Evolutionary conservation across 2,329 filamentous ascomycete species (phyloP).

Genomic region (Seiridium cupressi): DNA sequence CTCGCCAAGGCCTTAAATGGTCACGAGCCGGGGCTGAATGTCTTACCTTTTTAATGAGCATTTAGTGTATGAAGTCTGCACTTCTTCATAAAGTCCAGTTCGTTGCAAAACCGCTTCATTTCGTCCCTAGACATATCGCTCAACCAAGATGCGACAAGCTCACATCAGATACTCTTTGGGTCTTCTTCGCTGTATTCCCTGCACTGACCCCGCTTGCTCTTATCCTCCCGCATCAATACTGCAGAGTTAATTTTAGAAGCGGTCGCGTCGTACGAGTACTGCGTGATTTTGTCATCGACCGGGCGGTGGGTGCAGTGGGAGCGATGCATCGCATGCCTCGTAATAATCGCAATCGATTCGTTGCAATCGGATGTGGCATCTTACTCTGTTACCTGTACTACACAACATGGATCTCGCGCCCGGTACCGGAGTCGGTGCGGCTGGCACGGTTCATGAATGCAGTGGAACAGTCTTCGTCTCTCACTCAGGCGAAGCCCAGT

Average conservation of each 20-base stretch:
- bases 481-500: too few relatives aligned
- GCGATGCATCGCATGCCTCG: background rate
- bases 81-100: background rate
- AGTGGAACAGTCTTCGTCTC: conserved; percentile 9
- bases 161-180: too few relatives aligned
- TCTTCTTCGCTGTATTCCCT: too few relatives aligned
- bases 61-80: background rate
- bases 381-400: background rate
- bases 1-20: background rate
- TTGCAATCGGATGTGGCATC: background rate
- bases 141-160: too few relatives aligned
- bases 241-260: too few relatives aligned
- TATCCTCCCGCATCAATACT: too few relatives aligned
- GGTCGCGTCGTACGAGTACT: too few relatives aligned
- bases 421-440: conserved; percentile 9
- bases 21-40: background rate
- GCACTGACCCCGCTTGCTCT: too few relatives aligned
- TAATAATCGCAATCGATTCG: background rate
- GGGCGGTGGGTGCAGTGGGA: background rate
- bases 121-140: background rate
- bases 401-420: background rate
- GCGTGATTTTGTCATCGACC: too few relatives aligned
- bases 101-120: background rate
- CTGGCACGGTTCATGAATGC: conserved; percentile 32
- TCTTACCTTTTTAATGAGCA: background rate